Percentiles rank a stretch among this genome's conserved stretches.
Conservation (phyloP, 208 protist species). For the Trypanosoma platydactyli region DNA sequence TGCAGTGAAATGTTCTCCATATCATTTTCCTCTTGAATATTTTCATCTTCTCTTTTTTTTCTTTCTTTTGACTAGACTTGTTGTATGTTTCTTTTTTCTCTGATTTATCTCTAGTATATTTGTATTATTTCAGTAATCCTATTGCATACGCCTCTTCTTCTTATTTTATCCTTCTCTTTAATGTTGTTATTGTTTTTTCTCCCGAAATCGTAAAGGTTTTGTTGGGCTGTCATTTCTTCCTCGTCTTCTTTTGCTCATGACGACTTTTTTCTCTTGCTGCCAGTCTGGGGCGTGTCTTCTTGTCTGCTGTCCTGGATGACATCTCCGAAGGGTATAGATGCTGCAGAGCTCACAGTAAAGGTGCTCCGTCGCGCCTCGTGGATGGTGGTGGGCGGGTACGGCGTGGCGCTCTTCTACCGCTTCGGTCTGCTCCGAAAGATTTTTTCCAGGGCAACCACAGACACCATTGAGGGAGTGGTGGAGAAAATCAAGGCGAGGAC, state of each 20-base stretch:
- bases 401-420: conserved; percentile 55
- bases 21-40: too few relatives aligned
- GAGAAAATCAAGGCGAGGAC: conserved; percentile 58
- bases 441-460: conserved; percentile 31
- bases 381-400: conserved; percentile 58
- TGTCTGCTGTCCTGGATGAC: neutral
- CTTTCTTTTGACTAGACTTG: too few relatives aligned
- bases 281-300: neutral
- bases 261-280: neutral
- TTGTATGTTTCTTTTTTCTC: too few relatives aligned
- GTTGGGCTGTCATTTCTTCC: neutral
- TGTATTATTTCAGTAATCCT: too few relatives aligned
- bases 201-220: neutral
- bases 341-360: conserved; percentile 9
- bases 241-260: conserved; percentile 4
- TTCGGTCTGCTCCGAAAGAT: conserved; percentile 43
- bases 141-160: neutral
- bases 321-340: neutral
- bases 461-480: conserved; percentile 41
- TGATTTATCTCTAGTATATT: too few relatives aligned
- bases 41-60: too few relatives aligned
- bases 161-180: neutral
- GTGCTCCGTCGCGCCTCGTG: conserved; percentile 48
- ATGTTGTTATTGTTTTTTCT: neutral
- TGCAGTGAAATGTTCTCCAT: too few relatives aligned